A percentile compares a stretch with the other conserved stretches of the same genome.
phyloP scores from a whole-genome alignment of 2,329 filamentous ascomycete species.

The Dactylellina sp. region DNA sequence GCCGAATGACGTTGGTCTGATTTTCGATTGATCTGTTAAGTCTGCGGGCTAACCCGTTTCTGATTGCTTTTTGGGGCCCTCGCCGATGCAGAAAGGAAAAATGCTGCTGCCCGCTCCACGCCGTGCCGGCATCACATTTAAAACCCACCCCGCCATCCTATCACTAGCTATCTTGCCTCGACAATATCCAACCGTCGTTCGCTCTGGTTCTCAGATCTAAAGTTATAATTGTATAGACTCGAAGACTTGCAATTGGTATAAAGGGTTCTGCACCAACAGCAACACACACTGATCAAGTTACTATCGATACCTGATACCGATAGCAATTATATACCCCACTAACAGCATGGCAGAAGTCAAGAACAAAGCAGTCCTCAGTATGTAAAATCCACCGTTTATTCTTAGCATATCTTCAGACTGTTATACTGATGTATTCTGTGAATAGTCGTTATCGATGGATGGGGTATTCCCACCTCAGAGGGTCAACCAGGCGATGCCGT shows the following conservation, averaged over 20 bases:
- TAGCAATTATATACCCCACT: constrained; percentile 14
- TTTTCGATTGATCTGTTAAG: constrained; percentile 40
- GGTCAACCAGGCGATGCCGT: constrained; percentile 94
- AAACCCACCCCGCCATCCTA: constrained; percentile 8
- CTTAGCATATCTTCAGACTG: constrained; percentile 43
- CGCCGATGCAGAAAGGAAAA: constrained; percentile 27
- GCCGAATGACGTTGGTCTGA: constrained; percentile 13
- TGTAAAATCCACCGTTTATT: constrained; percentile 63
- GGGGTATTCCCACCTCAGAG: constrained; percentile 82
- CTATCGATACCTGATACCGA: constrained; percentile 2
- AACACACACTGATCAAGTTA: constrained; percentile 1
- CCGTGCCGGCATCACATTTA: no score
- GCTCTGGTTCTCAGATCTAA: neutral
- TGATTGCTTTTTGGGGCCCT: constrained; percentile 45
- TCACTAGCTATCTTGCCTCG: neutral
- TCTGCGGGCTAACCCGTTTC: constrained; percentile 1
- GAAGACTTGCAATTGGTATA: neutral
- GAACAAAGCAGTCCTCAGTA: constrained; percentile 77
- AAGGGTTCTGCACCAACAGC: neutral
- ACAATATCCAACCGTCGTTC: neutral
- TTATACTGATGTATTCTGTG: constrained; percentile 3
- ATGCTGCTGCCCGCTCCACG: constrained; percentile 20
- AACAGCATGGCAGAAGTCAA: constrained; percentile 74
- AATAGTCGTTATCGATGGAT: constrained; percentile 96
- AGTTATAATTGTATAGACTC: constrained; percentile 5